Evolutionary conservation across 495 filamentous ascomycete genomes (phyloP).

Genomic region (Tuber brumale): DNA sequence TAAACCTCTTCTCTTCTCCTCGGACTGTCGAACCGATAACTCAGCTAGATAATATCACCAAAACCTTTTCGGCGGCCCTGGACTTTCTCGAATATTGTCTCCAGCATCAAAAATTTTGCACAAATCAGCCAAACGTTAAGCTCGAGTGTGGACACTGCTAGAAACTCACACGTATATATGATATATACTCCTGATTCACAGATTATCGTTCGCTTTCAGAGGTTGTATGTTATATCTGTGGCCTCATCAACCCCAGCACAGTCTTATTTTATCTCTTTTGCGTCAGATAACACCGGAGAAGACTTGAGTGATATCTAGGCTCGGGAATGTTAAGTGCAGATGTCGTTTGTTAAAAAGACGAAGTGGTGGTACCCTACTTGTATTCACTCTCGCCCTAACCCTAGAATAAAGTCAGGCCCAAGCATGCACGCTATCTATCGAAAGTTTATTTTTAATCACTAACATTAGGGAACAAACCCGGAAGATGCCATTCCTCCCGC

Average conservation of each 20-base stretch:
- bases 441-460: slow-evolving; percentile 7
- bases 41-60: background rate
- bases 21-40: background rate
- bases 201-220: background rate
- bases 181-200: background rate
- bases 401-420: slow-evolving; percentile 1
- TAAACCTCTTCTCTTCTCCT: background rate
- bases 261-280: background rate
- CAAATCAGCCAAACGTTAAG: background rate
- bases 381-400: slow-evolving; percentile 17
- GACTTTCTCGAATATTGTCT: background rate
- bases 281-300: background rate
- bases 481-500: background rate
- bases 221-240: background rate
- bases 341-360: slow-evolving; percentile 5
- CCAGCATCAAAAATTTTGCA: background rate
- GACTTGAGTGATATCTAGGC: background rate
- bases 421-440: background rate
- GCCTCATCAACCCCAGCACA: background rate
- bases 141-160: background rate
- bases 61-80: background rate
- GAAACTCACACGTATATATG: background rate
- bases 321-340: slow-evolving; percentile 1
- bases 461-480: background rate
- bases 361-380: slow-evolving; percentile 7